These are phyloP conservation scores for Erodium texanum DNA, from an alignment of 441 rosid species.

Conservation along the genomic window DNA sequence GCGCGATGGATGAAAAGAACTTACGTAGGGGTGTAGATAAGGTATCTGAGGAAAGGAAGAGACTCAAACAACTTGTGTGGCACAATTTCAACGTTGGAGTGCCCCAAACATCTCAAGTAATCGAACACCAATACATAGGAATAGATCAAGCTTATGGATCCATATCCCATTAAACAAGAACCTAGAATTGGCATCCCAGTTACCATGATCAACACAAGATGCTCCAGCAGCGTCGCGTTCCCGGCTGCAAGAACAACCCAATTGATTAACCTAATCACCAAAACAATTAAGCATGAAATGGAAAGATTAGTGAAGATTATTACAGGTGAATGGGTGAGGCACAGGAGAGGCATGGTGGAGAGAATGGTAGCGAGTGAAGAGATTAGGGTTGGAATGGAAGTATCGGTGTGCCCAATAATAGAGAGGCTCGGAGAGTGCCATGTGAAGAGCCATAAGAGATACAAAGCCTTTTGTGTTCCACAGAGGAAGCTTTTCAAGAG, in stretches of 20 bases:
- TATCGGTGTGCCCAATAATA: conserved; percentile 56
- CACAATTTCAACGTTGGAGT: conserved; percentile 67
- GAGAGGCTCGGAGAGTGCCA: conserved; percentile 72
- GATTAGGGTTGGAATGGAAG: conserved; percentile 40
- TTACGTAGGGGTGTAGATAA: conserved; percentile 80
- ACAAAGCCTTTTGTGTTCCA: conserved; percentile 67
- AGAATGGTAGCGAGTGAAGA: conserved; percentile 63
- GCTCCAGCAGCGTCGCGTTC: conserved; percentile 60
- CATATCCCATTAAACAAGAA: conserved; percentile 45
- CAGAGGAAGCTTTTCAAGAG: conserved; percentile 38
- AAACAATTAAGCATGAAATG: too few species aligned
- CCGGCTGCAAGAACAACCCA: conserved; percentile 37
- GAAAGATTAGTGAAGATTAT: too few species aligned
- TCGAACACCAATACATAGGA: conserved; percentile 57
- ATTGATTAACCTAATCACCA: too few species aligned
- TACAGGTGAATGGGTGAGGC: conserved; percentile 65
- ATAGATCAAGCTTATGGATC: conserved; percentile 45
- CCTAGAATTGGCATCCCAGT: conserved; percentile 67
- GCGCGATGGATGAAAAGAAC: conserved; percentile 12
- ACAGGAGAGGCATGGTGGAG: conserved; percentile 75
- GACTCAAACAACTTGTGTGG: conserved; percentile 45
- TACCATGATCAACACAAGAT: conserved; percentile 35
- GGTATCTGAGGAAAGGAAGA: conserved; percentile 56
- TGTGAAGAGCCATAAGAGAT: conserved; percentile 49
- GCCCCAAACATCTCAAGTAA: conserved; percentile 73